Evolutionary conservation across 306 rosid species (phyloP), one percentile per base, ranked within the genome.

Genomic region (Fagus crenata): DNA sequence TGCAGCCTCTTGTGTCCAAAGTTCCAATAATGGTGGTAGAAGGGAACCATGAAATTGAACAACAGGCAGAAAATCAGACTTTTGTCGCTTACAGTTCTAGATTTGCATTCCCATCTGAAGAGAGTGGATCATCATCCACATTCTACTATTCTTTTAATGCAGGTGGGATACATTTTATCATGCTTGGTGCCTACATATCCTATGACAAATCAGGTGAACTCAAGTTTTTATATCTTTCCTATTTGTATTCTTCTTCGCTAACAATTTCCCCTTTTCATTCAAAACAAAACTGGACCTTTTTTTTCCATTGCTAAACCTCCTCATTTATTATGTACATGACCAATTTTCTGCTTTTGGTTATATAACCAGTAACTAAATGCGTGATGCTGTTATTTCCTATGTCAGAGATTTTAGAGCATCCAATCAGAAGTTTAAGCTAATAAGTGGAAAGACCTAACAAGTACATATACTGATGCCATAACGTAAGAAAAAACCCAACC

Each of bases 41-140:
- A 88, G 98, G 98, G 85, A 88, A 94, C 88, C 97, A 94, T 76
- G 98, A 92, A 49, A 88, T 90, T 28, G 98, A 94, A 85, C 59
- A 2, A 67, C 97, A 94, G 77, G 96, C 86, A 36, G 91, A 81
- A 54, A 84, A 92, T 71, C 80, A 81, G 67, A 86, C 89, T 81
- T 94, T 94, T 82, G 91, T 80, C 31, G 83, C 98, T 75, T 90
- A 94, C 73, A 89, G 89, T 83, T 92, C 92, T 28, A 87, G 98
- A 67, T 94, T 92, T 71, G 92, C 96, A 43, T 90, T 90, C 69
- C 96, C 98, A 42, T 92, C 93, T 6, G 69, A 88, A 70, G 96
- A 94, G 89, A 92, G 97, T 46, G 87, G 89, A 84, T 94, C 97
- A 36, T 77, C 77, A 2, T 92, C 97, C 67, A 81, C 93, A 7